phyloP scores from a whole-genome alignment of 371 early-diverging fungal species.

The Dichotomocladium elegans region DNA sequence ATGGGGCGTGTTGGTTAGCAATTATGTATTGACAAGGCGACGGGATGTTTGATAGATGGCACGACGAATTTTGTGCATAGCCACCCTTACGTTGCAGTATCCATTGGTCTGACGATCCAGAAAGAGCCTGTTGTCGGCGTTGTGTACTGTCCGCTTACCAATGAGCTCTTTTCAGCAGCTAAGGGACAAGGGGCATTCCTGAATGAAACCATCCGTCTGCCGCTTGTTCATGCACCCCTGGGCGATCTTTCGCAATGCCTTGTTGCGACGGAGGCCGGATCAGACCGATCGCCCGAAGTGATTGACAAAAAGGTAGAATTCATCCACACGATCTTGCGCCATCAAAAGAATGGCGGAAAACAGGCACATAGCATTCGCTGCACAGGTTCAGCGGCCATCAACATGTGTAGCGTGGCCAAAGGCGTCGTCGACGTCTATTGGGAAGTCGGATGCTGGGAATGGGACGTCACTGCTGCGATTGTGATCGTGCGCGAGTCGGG shows the following conservation, averaged over 20 bases:
- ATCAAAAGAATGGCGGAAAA: conserved; percentile 33
- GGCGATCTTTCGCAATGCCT: conserved; percentile 64
- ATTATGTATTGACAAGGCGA: not conserved
- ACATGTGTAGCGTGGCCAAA: conserved; percentile 77
- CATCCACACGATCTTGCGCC: conserved; percentile 47
- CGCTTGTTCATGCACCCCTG: conserved; percentile 57
- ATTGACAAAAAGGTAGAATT: conserved; percentile 67
- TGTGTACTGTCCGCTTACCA: conserved; percentile 84
- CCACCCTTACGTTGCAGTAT: conserved; percentile 84
- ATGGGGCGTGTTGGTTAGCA: not conserved
- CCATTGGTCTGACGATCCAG: conserved; percentile 77
- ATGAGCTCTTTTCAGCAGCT: conserved; percentile 72
- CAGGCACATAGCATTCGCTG: conserved; percentile 74
- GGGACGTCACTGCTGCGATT: conserved; percentile 81
- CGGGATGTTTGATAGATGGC: conserved; percentile 52
- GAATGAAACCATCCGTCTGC: conserved; percentile 54
- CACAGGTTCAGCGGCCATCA: conserved; percentile 79
- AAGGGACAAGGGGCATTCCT: conserved; percentile 69
- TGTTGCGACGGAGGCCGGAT: conserved; percentile 83
- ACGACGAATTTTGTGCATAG: conserved; percentile 91
- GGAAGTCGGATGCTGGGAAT: conserved; percentile 86
- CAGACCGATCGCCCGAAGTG: conserved; percentile 54
- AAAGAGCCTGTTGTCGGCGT: conserved; percentile 84
- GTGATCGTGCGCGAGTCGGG: conserved; percentile 73
- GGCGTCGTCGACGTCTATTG: conserved; percentile 87